phyloP scores from a whole-genome alignment of 306 rosid species.

The Castanopsis chinensis region DNA sequence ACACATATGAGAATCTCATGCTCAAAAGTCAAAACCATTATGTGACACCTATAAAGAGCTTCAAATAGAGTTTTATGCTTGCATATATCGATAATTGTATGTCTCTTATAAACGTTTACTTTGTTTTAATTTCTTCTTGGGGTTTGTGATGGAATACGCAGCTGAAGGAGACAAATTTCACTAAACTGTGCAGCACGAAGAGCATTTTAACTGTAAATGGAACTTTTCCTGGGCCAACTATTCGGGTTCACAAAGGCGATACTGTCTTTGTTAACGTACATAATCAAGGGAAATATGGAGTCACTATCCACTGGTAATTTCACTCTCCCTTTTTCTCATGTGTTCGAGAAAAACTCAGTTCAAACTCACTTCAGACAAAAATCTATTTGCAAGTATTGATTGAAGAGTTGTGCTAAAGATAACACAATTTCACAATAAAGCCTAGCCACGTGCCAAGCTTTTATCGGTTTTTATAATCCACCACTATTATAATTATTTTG shows the following conservation, averaged over 20 bases:
- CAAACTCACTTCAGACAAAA: too few species aligned
- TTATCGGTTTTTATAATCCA: too few species aligned
- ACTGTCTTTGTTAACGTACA: conserved; percentile 8
- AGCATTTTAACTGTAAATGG: conserved; percentile 28
- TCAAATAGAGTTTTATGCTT: too few species aligned
- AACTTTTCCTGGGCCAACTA: conserved; percentile 37
- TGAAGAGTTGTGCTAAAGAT: too few species aligned
- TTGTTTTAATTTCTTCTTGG: neutral
- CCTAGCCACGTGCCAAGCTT: too few species aligned
- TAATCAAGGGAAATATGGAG: conserved; percentile 8
- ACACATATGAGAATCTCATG: too few species aligned
- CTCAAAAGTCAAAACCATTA: too few species aligned
- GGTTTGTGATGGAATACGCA: neutral
- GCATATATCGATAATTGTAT: too few species aligned
- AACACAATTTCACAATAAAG: too few species aligned
- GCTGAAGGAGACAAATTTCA: conserved; percentile 19
- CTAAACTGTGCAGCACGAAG: conserved; percentile 31
- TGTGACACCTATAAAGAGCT: too few species aligned
- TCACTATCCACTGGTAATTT: conserved; percentile 11
- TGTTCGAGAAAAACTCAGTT: neutral
- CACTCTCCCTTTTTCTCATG: neutral
- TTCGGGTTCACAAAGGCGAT: conserved; percentile 7
- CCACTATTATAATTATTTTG: too few species aligned
- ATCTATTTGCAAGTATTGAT: too few species aligned
- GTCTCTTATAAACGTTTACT: neutral